Evolutionary conservation across 2,329 filamentous ascomycete species (phyloP).

Genomic region (Exophiala dermatitidis): DNA sequence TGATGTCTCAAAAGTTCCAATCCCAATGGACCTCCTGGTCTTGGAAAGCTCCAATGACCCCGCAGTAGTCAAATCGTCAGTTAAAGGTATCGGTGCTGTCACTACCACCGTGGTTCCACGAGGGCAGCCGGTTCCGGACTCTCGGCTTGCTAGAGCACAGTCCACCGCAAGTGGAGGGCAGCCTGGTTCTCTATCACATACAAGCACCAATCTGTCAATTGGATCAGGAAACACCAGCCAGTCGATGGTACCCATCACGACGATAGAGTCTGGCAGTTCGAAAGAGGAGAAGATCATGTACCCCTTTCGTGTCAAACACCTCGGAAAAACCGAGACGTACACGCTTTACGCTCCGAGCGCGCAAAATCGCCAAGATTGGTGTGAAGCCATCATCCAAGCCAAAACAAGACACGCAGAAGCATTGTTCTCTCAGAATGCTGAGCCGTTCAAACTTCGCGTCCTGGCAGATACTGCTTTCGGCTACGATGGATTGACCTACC

Average conservation of each 20-base stretch:
- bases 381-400: slow-evolving; percentile 83
- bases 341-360: slow-evolving; percentile 77
- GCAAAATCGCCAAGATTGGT: slow-evolving; percentile 78
- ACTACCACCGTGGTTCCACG: slow-evolving; percentile 50
- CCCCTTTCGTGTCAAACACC: slow-evolving; percentile 91
- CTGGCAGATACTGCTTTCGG: slow-evolving; percentile 89
- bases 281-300: slow-evolving; percentile 80
- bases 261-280: slow-evolving; percentile 42
- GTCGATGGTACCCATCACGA: slow-evolving; percentile 42
- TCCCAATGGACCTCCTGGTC: slow-evolving; percentile 92
- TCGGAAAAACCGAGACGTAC: slow-evolving; percentile 80
- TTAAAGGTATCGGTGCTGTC: slow-evolving; percentile 62
- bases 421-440: slow-evolving; percentile 83
- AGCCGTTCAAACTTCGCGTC: slow-evolving; percentile 86
- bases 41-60: slow-evolving; percentile 90
- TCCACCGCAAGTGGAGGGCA: slow-evolving; percentile 41
- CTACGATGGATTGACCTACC: slow-evolving; percentile 54
- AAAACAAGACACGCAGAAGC: slow-evolving; percentile 90
- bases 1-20: slow-evolving; percentile 89
- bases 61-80: slow-evolving; percentile 69
- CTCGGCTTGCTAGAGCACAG: slow-evolving; percentile 48
- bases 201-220: slow-evolving; percentile 60
- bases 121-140: slow-evolving; percentile 35
- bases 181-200: slow-evolving; percentile 52
- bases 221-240: slow-evolving; percentile 48